These are phyloP conservation scores for Cercospora sesami DNA, from an alignment of 2,329 filamentous ascomycete genomes.

Conservation along the genomic window DNA sequence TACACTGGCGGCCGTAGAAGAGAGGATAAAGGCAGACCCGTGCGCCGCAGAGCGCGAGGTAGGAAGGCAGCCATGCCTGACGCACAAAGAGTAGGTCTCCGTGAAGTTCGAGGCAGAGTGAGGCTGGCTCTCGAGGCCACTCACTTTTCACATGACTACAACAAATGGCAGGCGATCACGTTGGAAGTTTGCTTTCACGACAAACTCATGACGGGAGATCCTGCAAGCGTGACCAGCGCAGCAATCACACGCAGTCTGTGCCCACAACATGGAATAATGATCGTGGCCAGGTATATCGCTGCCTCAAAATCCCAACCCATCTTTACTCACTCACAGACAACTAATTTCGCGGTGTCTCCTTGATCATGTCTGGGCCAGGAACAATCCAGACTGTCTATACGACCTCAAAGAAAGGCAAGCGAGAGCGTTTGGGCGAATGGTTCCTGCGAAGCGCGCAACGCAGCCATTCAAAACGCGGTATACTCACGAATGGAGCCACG, in stretches of 20 bases:
- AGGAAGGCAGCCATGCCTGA: neutral
- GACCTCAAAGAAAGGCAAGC: slow-evolving; percentile 12
- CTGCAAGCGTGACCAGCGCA: neutral
- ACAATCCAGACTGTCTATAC: slow-evolving; percentile 15
- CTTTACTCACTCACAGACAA: neutral
- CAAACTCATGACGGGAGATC: neutral
- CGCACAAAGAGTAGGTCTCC: neutral
- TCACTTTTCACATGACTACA: neutral
- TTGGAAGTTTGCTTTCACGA: neutral
- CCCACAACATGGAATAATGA: neutral
- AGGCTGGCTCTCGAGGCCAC: neutral
- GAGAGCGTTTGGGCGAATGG: slow-evolving; percentile 12
- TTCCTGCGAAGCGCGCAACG: slow-evolving; percentile 9
- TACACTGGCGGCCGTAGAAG: neutral
- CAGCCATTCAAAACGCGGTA: slow-evolving; percentile 1
- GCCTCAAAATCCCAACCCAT: neutral
- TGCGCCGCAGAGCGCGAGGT: neutral
- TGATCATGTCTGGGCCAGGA: slow-evolving; percentile 1
- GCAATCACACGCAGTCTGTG: neutral
- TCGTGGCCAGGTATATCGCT: neutral
- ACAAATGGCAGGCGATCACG: neutral
- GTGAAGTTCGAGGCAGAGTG: neutral
- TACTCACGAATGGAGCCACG: neutral
- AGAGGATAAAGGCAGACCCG: neutral
- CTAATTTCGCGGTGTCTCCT: neutral